A percentile compares a stretch with the other conserved stretches of the same genome.
Evolutionary conservation across 805 yeast genomes (phyloP).

Genomic region (Ogataea allantospora): DNA sequence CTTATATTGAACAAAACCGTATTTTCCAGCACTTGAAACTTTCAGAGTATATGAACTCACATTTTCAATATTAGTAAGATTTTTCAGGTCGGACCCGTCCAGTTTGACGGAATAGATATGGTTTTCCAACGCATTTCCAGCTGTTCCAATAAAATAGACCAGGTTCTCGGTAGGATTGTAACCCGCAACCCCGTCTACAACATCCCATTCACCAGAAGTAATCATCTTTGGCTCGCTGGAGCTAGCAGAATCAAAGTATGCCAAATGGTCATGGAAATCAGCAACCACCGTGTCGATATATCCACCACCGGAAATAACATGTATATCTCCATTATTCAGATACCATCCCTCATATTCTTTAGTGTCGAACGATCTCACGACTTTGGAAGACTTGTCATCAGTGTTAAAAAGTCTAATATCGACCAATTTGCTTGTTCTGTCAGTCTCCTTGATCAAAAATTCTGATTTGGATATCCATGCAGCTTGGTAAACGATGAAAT

Average conservation of each 20-base stretch:
- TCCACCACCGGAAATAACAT: slow-evolving; percentile 46
- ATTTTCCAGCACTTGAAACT: slow-evolving; percentile 58
- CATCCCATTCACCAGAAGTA: slow-evolving; percentile 51
- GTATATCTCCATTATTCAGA: slow-evolving; percentile 37
- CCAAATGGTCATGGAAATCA: slow-evolving; percentile 61
- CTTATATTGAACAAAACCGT: slow-evolving; percentile 41
- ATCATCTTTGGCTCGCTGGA: slow-evolving; percentile 41
- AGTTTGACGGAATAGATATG: slow-evolving; percentile 56
- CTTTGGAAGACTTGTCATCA: slow-evolving; percentile 28
- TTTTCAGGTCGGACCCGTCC: slow-evolving; percentile 19
- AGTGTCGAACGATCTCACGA: slow-evolving; percentile 46
- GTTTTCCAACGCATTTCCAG: slow-evolving; percentile 53
- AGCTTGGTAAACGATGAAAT: slow-evolving; percentile 58
- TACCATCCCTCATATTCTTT: slow-evolving; percentile 55
- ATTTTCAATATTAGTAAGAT: slow-evolving; percentile 32
- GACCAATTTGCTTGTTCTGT: slow-evolving; percentile 57
- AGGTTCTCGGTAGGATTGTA: slow-evolving; percentile 46
- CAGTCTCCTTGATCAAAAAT: slow-evolving; percentile 58
- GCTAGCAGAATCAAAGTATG: slow-evolving; percentile 49
- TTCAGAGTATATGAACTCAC: slow-evolving; percentile 50
- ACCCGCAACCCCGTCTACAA: slow-evolving; percentile 46
- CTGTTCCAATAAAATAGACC: slow-evolving; percentile 58
- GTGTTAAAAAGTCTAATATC: slow-evolving; percentile 48
- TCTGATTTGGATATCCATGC: slow-evolving; percentile 53
- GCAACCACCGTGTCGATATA: slow-evolving; percentile 62